Percentiles rank a stretch among this genome's conserved stretches.
Evolutionary conservation across 2,329 filamentous ascomycete species (phyloP).

Genomic region (Fusarium marasasianum): DNA sequence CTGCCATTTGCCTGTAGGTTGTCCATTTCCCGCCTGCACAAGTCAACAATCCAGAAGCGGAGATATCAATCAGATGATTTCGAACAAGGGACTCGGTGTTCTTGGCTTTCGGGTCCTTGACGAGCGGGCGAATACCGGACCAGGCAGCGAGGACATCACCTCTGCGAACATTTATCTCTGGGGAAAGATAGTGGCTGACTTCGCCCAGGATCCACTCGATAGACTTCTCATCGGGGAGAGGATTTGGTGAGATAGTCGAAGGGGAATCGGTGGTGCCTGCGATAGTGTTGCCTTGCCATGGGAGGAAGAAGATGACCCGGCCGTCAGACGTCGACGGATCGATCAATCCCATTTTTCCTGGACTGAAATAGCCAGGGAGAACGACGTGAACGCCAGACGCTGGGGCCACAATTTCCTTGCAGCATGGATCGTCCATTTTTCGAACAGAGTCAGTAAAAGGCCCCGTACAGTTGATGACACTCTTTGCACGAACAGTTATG

Average conservation of each 20-base stretch:
- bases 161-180: conserved; percentile 84
- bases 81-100: conserved; percentile 86
- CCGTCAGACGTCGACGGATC: conserved; percentile 89
- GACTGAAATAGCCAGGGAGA: conserved; percentile 86
- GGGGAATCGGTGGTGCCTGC: conserved; percentile 88
- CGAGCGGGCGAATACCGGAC: conserved; percentile 85
- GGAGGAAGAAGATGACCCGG: conserved; percentile 91
- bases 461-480: conserved; percentile 88
- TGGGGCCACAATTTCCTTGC: conserved; percentile 83
- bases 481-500: conserved; percentile 79
- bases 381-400: conserved; percentile 88
- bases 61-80: conserved; percentile 83
- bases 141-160: conserved; percentile 90
- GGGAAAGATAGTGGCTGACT: conserved; percentile 82
- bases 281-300: conserved; percentile 93
- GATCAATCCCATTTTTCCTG: conserved; percentile 86
- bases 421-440: conserved; percentile 80
- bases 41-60: conserved; percentile 81
- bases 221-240: conserved; percentile 81
- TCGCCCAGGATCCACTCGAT: conserved; percentile 90
- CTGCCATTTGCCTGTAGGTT: conserved; percentile 91
- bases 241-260: conserved; percentile 80
- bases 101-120: conserved; percentile 81
- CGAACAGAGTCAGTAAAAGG: conserved; percentile 88
- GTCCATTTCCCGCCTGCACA: conserved; percentile 94